phyloP scores from a whole-genome alignment of 139 green algal species.

The Volvox africanus region DNA sequence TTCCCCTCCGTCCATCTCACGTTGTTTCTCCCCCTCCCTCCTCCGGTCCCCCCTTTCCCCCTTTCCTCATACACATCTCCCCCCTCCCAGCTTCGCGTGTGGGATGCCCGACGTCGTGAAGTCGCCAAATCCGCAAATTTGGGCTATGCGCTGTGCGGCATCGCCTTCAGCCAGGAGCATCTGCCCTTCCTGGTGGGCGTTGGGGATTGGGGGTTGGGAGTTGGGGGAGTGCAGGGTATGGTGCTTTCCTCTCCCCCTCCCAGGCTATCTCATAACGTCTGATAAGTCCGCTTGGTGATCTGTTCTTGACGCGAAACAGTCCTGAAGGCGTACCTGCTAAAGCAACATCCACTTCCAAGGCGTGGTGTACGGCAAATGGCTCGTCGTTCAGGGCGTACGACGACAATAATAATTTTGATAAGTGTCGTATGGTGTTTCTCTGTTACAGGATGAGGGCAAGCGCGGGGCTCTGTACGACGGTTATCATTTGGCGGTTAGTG shows the following conservation, averaged over 20 bases:
- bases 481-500: constrained; percentile 64
- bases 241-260: too few species aligned
- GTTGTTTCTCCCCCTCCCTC: background rate
- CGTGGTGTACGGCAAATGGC: background rate
- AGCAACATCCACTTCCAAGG: too few species aligned
- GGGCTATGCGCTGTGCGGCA: constrained; percentile 45
- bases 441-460: constrained; percentile 31
- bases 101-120: constrained; percentile 55
- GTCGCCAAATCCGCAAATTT: constrained; percentile 42
- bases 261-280: too few species aligned
- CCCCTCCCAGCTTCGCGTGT: constrained; percentile 54
- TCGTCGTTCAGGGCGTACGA: background rate
- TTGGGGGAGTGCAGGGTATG: background rate
- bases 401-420: too few species aligned
- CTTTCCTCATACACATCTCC: background rate
- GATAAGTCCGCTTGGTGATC: too few species aligned
- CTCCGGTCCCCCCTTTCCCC: background rate
- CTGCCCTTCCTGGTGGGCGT: constrained; percentile 17
- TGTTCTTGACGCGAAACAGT: too few species aligned
- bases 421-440: background rate
- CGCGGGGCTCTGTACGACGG: background rate
- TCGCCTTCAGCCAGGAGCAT: constrained; percentile 53
- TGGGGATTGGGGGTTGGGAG: background rate
- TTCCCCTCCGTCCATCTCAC: background rate
- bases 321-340: too few species aligned